Percentiles rank a stretch among this genome's conserved stretches.
Conservation (phyloP, 768 basidiomycete species). For the Boletus reticuloceps region DNA sequence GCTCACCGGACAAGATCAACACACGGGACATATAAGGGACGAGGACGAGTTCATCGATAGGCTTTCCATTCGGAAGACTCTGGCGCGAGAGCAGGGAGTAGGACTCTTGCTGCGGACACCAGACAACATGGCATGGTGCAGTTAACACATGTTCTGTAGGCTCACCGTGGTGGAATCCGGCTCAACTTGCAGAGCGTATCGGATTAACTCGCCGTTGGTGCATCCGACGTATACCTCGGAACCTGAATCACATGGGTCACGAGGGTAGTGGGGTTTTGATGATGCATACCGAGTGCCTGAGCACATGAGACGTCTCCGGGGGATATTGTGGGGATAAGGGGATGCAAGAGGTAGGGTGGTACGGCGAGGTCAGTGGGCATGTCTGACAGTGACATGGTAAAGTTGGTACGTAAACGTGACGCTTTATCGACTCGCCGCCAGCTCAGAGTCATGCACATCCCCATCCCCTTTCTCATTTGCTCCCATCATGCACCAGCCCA, state of each 20-base stretch:
- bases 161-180: constrained; percentile 45
- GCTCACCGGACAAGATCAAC: constrained; percentile 71
- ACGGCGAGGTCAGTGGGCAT: constrained; percentile 42
- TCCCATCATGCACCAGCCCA: constrained; percentile 13
- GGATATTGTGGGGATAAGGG: constrained; percentile 40
- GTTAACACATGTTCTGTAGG: not conserved
- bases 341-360: constrained; percentile 60
- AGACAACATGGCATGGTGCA: not conserved
- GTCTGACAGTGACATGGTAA: not conserved
- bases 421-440: not conserved
- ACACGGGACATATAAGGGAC: constrained; percentile 72
- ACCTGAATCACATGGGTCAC: constrained; percentile 40
- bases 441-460: no score
- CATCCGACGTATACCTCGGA: constrained; percentile 87
- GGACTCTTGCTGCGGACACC: constrained; percentile 45
- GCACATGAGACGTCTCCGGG: constrained; percentile 37
- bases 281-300: constrained; percentile 53
- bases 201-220: constrained; percentile 78
- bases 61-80: constrained; percentile 60
- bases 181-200: constrained; percentile 69
- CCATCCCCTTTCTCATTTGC: no score
- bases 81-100: constrained; percentile 71
- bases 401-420: constrained; percentile 18
- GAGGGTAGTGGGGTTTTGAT: not conserved
- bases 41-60: constrained; percentile 79